Evolutionary conservation across 2,329 filamentous ascomycete genomes (phyloP).

Genomic region (Fusarium sp.): DNA sequence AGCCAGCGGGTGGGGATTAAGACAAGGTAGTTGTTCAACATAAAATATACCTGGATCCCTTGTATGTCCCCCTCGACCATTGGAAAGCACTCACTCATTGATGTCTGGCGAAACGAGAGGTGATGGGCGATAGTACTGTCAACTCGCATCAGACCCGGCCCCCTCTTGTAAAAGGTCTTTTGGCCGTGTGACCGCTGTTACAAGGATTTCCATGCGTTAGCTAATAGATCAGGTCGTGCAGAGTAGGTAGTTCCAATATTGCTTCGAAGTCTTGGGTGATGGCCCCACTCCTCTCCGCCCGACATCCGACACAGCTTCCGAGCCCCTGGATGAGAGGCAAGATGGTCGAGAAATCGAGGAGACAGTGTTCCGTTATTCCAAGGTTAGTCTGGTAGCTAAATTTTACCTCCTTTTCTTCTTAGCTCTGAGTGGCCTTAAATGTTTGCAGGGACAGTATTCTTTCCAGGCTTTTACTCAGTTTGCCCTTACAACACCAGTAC

Average conservation of each 20-base stretch:
- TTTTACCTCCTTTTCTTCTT: not conserved
- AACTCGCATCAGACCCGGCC: not conserved
- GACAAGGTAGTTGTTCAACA: not conserved
- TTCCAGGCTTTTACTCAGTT: not conserved
- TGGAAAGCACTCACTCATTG: not conserved
- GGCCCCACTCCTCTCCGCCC: conserved; percentile 1
- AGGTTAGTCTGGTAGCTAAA: not conserved
- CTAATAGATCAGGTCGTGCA: not conserved
- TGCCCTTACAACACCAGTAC: not conserved
- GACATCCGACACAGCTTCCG: conserved; percentile 7
- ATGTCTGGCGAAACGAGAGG: not conserved
- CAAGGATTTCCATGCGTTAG: not conserved
- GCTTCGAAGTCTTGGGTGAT: not conserved
- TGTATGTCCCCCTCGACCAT: not conserved
- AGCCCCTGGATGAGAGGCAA: not conserved
- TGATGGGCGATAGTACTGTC: not conserved
- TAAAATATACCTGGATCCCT: not conserved
- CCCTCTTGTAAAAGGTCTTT: not conserved
- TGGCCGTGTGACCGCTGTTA: not conserved
- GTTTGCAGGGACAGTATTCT: not conserved
- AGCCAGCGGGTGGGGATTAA: not conserved
- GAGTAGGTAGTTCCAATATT: not conserved
- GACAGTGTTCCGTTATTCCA: not conserved
- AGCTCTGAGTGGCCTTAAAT: not conserved
- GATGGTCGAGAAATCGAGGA: not conserved